Evolutionary conservation across 352 stramenopile species (phyloP), one percentile per base, ranked within the genome.

Genomic region (Globisporangium orthogonon): DNA sequence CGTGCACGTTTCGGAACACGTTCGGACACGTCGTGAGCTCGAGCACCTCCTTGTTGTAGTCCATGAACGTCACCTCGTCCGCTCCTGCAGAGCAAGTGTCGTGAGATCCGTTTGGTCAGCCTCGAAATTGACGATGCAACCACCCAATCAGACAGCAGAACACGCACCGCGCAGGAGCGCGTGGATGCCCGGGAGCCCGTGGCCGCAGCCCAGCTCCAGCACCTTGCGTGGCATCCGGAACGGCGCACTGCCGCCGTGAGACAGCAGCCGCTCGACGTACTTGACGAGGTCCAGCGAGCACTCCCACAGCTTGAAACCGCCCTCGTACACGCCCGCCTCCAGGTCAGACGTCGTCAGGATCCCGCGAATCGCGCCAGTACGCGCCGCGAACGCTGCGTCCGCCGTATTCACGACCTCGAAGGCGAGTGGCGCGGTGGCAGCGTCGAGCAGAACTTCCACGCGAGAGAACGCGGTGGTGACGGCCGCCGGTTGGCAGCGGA

Each of bases 11-110:
- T 14, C 55, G 63, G n/a, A 70, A 39, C 33, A 91, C 76, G 52
- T 94, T 94, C 13, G 83, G 85, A 40, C 78, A 87, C 53, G 85
- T 93, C 49, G 83, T 88, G 54, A 93, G 78, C 67, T 90, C 83
- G 44, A 94, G 71, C 50, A 94, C 85, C 58, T 94, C 85, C 57
- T 89, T 90, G 61, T 94, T 94, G 66, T 94, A 94, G 66, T 94
- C 85, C 59, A 82, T 89, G 58, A 94, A 94, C 51, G 79, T 63
- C 7, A 93, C 83, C 10, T 76, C 56, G 11, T 74, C n/a, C 0
- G 83, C 85, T 0, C 83, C 76, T 89, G 39, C 11, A 4, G 1
- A 30, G 39, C 23, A 23, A 23, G 23, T 9, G 7, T 6, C 23
- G n/a, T 4, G 35, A 7, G 35, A 17, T 2, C 7, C 28, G 9